A percentile compares a stretch with the other conserved stretches of the same genome.
Conservation (phyloP, 495 filamentous ascomycete genomes). For the Corynascus novoguineensis region DNA sequence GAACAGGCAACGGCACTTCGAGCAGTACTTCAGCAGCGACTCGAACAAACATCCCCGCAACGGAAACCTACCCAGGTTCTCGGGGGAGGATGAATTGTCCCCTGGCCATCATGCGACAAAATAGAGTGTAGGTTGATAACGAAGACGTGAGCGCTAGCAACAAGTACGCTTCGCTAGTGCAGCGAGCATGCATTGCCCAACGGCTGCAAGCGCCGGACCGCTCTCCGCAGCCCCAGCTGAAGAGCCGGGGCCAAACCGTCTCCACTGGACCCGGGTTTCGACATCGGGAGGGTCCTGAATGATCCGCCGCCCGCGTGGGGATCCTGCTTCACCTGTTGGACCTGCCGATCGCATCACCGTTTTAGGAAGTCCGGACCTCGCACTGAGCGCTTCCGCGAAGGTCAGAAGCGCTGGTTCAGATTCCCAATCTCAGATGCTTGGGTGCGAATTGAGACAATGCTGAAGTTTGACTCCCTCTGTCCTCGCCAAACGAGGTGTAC, state of each 20-base stretch:
- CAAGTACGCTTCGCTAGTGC: too few relatives aligned
- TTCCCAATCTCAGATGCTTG: neutral
- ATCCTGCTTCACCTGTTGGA: neutral
- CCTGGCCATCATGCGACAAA: too few relatives aligned
- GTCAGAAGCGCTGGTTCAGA: neutral
- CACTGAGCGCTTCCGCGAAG: neutral
- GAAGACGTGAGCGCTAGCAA: too few relatives aligned
- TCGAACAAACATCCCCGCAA: too few relatives aligned
- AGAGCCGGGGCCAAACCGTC: neutral
- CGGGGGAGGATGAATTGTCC: too few relatives aligned
- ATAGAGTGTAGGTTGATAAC: too few relatives aligned
- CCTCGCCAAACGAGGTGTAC: neutral
- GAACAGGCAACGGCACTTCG: neutral
- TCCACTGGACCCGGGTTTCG: constrained; percentile 1
- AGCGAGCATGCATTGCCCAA: neutral
- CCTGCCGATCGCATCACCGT: constrained; percentile 18
- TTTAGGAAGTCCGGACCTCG: constrained; percentile 24
- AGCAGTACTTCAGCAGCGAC: neutral
- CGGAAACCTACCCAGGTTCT: too few relatives aligned
- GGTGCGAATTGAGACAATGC: neutral
- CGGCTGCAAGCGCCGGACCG: neutral
- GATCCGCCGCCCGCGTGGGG: constrained; percentile 4
- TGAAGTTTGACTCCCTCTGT: neutral
- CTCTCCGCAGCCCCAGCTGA: neutral
- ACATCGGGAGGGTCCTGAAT: constrained; percentile 10